phyloP scores from a whole-genome alignment of 2,329 filamentous ascomycete genomes.

The Colletotrichum godetiae region DNA sequence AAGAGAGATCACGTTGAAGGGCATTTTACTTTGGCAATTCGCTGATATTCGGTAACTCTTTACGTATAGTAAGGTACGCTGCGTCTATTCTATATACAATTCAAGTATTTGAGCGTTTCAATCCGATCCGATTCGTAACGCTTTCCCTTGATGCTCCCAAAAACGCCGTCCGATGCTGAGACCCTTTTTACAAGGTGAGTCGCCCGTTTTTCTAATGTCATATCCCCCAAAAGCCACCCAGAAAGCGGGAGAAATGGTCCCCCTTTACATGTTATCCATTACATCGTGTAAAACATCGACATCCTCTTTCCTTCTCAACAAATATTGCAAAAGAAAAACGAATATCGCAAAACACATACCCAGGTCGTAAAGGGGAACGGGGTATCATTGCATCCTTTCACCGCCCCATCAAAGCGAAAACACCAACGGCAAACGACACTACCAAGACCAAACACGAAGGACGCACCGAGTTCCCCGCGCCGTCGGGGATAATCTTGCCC shows the following conservation, averaged over 20 bases:
- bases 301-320: neutral
- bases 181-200: neutral
- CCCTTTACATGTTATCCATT: slow-evolving; percentile 1
- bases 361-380: too few relatives aligned
- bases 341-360: neutral
- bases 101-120: neutral
- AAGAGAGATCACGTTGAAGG: too few relatives aligned
- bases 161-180: slow-evolving; percentile 30
- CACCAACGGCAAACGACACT: slow-evolving; percentile 40
- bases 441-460: slow-evolving; percentile 41
- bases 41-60: too few relatives aligned
- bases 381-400: slow-evolving; percentile 8
- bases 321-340: neutral
- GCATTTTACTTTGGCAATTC: too few relatives aligned
- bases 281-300: neutral
- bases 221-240: neutral
- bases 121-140: neutral
- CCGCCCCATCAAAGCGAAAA: slow-evolving; percentile 32
- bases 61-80: neutral
- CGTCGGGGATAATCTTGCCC: slow-evolving; percentile 81
- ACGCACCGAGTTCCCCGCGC: slow-evolving; percentile 59
- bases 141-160: neutral
- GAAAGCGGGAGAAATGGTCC: neutral
- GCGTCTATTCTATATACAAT: neutral
- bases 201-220: neutral